These are phyloP conservation scores for Lactarius akahatsu DNA, from an alignment of 768 basidiomycete genomes.

Conservation along the genomic window DNA sequence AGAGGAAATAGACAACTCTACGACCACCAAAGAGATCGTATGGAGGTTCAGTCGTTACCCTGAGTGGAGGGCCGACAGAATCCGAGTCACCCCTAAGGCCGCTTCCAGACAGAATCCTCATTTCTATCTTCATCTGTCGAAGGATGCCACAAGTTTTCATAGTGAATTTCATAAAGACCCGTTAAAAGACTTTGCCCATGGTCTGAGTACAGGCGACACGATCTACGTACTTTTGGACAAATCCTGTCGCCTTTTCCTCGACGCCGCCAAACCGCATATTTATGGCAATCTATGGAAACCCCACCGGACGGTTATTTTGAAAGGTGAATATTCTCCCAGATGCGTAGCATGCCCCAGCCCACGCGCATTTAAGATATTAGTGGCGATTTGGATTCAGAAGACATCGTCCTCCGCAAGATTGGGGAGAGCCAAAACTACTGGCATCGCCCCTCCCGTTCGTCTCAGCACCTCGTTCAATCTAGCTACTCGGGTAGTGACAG, in stretches of 20 bases:
- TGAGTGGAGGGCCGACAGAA: neutral
- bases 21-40: neutral
- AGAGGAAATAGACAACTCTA: constrained; percentile 1
- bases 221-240: constrained; percentile 6
- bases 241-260: neutral
- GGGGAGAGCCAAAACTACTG: neutral
- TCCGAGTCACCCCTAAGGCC: neutral
- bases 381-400: constrained; percentile 1
- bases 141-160: neutral
- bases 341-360: neutral
- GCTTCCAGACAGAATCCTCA: constrained; percentile 3
- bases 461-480: neutral
- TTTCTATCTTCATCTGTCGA: neutral
- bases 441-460: neutral
- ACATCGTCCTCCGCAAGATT: neutral
- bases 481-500: neutral
- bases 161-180: neutral
- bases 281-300: constrained; percentile 19
- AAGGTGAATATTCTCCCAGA: neutral
- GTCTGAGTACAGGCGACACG: neutral
- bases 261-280: neutral
- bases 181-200: neutral
- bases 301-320: constrained; percentile 9
- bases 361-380: neutral
- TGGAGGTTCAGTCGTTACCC: constrained; percentile 1